Percentiles rank a stretch among this genome's conserved stretches.
Conservation (phyloP, 139 green algal genomes). For the Tetraselmis chui region DNA sequence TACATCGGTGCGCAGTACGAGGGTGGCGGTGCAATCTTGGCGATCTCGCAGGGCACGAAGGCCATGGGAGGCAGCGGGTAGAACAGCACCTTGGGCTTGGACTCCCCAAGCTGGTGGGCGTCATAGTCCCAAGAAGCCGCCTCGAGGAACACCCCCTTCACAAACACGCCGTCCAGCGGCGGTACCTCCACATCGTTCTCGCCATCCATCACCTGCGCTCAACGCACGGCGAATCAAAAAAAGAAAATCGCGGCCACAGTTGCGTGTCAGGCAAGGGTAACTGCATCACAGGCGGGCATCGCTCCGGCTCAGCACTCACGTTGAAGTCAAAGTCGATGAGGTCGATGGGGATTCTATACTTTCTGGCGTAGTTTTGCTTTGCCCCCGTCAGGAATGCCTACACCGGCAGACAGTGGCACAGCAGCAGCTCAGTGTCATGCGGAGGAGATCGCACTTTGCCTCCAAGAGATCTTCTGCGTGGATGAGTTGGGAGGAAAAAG, state of each 20-base stretch:
- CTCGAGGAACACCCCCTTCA: constrained; percentile 69
- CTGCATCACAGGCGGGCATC: too few relatives aligned
- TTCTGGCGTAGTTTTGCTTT: constrained; percentile 21
- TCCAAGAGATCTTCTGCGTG: too few relatives aligned
- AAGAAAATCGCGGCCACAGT: too few relatives aligned
- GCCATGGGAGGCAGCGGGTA: constrained; percentile 57
- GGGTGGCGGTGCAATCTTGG: constrained; percentile 33
- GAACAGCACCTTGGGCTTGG: constrained; percentile 64
- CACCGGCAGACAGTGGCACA: too few relatives aligned
- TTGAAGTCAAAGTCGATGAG: constrained; percentile 23
- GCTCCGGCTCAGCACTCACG: constrained; percentile 48
- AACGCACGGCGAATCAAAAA: too few relatives aligned
- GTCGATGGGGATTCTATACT: constrained; percentile 15
- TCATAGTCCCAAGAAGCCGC: constrained; percentile 50
- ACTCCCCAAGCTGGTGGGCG: constrained; percentile 50
- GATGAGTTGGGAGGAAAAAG: too few relatives aligned
- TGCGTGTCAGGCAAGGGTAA: too few relatives aligned
- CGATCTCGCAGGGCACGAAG: constrained; percentile 50
- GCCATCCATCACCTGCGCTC: constrained; percentile 48
- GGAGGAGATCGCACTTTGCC: too few relatives aligned
- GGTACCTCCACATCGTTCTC: constrained; percentile 9
- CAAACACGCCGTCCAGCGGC: constrained; percentile 66
- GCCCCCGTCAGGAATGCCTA: constrained; percentile 29
- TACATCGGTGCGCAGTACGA: constrained; percentile 78
- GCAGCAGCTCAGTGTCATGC: too few relatives aligned